Conservation (phyloP, 345 rosid genomes). For the Eucalyptus curtisii region DNA sequence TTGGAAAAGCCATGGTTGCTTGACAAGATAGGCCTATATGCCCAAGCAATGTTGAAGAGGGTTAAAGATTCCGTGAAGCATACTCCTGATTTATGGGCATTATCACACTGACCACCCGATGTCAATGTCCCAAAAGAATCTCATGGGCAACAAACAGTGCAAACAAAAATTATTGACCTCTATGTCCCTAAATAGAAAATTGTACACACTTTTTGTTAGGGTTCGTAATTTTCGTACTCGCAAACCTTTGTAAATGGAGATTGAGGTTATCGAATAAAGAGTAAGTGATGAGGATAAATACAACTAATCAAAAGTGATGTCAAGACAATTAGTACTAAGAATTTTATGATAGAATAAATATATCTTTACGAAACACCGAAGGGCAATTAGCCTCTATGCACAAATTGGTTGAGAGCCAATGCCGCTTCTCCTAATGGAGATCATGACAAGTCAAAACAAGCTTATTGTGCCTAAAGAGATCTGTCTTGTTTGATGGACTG, state of each 20-base stretch:
- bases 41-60: background rate
- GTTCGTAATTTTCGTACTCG: background rate
- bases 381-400: no score
- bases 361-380: fast-evolving
- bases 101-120: background rate
- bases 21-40: background rate
- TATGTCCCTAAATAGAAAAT: background rate
- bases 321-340: background rate
- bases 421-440: fast-evolving
- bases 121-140: background rate
- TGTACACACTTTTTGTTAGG: background rate
- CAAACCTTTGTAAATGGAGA: background rate
- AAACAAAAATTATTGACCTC: background rate
- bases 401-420: fast-evolving
- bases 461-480: no score
- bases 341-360: no score
- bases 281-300: no score
- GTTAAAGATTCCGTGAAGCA: background rate
- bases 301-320: no score
- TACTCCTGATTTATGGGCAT: background rate
- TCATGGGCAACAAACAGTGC: background rate
- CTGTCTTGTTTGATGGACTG: fast-evolving
- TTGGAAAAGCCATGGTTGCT: background rate
- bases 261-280: no score
- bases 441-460: no score